Evolutionary conservation across 164 flowering plant genomes (phyloP).

Genomic region (Aristolochia fimbriata): DNA sequence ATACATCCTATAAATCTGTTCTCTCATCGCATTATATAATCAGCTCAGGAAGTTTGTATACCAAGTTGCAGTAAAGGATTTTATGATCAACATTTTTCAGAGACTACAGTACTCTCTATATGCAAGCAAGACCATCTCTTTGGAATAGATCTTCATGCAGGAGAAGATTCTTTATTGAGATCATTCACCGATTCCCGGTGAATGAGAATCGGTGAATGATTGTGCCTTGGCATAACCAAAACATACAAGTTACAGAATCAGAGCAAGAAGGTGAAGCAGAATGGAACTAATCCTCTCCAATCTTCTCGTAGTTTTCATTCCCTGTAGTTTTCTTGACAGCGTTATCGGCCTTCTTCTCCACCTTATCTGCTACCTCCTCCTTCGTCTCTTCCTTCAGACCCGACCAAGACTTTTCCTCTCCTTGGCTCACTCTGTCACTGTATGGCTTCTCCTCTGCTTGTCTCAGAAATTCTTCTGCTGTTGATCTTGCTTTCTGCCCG

Average conservation of each 20-base stretch:
- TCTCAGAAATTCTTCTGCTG: slow-evolving; percentile 17
- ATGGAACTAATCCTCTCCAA: slow-evolving; percentile 2
- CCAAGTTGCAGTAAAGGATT: too few species aligned
- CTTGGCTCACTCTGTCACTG: slow-evolving; percentile 1
- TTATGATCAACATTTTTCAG: too few species aligned
- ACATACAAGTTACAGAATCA: background rate
- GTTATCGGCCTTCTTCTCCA: slow-evolving; percentile 1
- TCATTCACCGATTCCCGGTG: too few species aligned
- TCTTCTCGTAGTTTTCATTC: slow-evolving; percentile 9
- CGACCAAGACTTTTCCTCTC: slow-evolving; percentile 5
- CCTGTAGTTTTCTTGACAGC: slow-evolving; percentile 6
- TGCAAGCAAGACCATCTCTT: too few species aligned
- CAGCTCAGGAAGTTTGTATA: too few species aligned
- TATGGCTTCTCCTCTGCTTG: slow-evolving; percentile 15
- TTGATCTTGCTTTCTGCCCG: slow-evolving; percentile 14
- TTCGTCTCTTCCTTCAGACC: background rate
- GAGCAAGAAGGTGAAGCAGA: background rate
- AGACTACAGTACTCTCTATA: too few species aligned
- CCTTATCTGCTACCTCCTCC: background rate
- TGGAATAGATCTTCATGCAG: too few species aligned
- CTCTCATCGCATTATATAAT: too few species aligned
- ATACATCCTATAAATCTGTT: too few species aligned
- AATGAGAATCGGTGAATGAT: too few species aligned
- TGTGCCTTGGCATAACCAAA: background rate
- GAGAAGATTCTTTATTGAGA: too few species aligned